Evolutionary conservation across 495 filamentous ascomycete species (phyloP).

Genomic region (Penicillium egyptiacum): DNA sequence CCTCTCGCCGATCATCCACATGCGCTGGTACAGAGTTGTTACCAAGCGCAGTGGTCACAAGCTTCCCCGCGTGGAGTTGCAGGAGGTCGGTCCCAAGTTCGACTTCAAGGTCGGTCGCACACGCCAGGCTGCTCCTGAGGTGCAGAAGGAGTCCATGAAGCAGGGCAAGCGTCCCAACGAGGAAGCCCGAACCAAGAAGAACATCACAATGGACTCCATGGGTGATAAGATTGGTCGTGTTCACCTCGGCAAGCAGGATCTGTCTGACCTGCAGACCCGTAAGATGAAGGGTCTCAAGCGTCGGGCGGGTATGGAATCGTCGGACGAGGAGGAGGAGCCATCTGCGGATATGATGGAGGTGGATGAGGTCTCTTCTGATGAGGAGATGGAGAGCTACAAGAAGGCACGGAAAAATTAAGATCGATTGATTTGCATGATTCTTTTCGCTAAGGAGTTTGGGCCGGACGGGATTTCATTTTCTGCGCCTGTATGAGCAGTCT

Average conservation of each 20-base stretch:
- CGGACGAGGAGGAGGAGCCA: constrained; percentile 37
- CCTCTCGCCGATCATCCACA: constrained; percentile 67
- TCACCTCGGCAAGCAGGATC: constrained; percentile 88
- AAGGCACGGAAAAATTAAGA: constrained; percentile 37
- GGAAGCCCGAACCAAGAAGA: constrained; percentile 79
- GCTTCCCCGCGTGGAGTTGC: constrained; percentile 85
- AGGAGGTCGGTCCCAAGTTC: constrained; percentile 93
- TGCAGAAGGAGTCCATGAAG: constrained; percentile 89
- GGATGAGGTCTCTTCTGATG: constrained; percentile 43
- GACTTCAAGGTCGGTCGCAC: constrained; percentile 85
- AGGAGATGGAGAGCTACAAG: constrained; percentile 44
- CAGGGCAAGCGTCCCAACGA: constrained; percentile 67
- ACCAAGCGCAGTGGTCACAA: constrained; percentile 86
- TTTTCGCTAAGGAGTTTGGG: constrained; percentile 35
- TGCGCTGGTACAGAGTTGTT: constrained; percentile 78
- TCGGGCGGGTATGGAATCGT: constrained; percentile 55
- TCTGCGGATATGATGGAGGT: constrained; percentile 46
- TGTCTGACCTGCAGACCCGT: constrained; percentile 82
- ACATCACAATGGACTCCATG: constrained; percentile 83
- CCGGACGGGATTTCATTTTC: constrained; percentile 31
- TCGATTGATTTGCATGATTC: constrained; percentile 31
- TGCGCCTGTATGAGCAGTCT: constrained; percentile 22
- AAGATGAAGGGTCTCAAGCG: constrained; percentile 99
- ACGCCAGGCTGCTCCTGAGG: constrained; percentile 70
- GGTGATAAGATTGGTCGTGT: constrained; percentile 96